Conservation (phyloP, 1,284 basidiomycete genomes). For the Melampsora larici-populina region DNA sequence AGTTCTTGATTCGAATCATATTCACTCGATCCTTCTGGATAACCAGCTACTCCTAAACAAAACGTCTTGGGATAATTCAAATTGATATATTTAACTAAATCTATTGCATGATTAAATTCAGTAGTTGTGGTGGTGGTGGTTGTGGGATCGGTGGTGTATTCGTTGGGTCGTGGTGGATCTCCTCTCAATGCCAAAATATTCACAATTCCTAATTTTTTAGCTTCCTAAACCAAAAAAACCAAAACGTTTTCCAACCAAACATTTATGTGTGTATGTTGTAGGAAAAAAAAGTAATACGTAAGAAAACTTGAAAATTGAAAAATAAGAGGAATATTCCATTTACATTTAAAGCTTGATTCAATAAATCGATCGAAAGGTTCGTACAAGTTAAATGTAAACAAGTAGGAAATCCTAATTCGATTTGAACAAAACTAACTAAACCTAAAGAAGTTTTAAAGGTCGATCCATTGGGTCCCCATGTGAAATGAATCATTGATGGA, state of each 20-base stretch:
- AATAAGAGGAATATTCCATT: no score
- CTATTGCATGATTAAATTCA: constrained; percentile 81
- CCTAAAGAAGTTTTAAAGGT: constrained; percentile 85
- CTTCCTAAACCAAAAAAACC: constrained; percentile 65
- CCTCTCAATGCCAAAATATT: constrained; percentile 90
- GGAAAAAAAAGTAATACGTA: no score
- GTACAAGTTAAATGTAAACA: no score
- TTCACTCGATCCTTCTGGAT: constrained; percentile 44
- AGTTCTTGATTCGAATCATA: constrained; percentile 66
- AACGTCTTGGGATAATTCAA: constrained; percentile 80
- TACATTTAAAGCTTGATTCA: constrained; percentile 68
- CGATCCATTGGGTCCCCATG: constrained; percentile 95
- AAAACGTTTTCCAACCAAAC: no score
- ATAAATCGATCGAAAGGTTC: constrained; percentile 83
- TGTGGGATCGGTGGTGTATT: constrained; percentile 71
- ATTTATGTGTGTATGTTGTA: no score
- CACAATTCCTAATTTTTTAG: constrained; percentile 75
- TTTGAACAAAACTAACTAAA: constrained; percentile 64
- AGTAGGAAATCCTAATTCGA: constrained; percentile 73
- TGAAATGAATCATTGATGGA: constrained; percentile 81
- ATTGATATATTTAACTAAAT: constrained; percentile 87
- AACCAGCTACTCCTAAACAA: constrained; percentile 85
- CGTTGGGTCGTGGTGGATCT: constrained; percentile 87
- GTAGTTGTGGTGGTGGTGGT: constrained; percentile 58
- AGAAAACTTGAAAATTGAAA: no score